These are phyloP conservation scores for Gyrodon lividus DNA, from an alignment of 768 basidiomycete genomes.

Conservation along the genomic window DNA sequence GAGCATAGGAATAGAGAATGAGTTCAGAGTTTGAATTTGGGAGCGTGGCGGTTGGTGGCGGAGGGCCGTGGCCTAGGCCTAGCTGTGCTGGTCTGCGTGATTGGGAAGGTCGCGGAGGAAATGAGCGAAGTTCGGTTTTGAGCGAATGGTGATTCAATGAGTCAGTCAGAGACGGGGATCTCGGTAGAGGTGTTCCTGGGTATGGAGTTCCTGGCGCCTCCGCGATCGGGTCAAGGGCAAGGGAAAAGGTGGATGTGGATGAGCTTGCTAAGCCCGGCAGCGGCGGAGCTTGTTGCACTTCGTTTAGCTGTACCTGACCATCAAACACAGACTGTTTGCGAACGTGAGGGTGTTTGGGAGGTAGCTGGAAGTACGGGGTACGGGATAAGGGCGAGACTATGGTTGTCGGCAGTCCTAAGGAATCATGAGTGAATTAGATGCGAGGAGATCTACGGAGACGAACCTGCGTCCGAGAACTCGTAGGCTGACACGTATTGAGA, in stretches of 20 bases:
- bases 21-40: slow-evolving; percentile 57
- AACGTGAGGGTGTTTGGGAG: slow-evolving; percentile 71
- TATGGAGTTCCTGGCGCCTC: slow-evolving; percentile 41
- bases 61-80: slow-evolving; percentile 48
- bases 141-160: slow-evolving; percentile 19
- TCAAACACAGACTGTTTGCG: slow-evolving; percentile 71
- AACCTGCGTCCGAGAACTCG: slow-evolving; percentile 26
- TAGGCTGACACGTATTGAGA: slow-evolving; percentile 33
- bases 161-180: slow-evolving; percentile 28
- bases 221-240: slow-evolving; percentile 48
- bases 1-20: slow-evolving; percentile 83
- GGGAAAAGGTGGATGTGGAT: slow-evolving; percentile 47
- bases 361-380: slow-evolving; percentile 49
- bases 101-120: slow-evolving; percentile 27
- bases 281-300: slow-evolving; percentile 22
- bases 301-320: slow-evolving; percentile 39
- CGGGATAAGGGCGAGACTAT: slow-evolving; percentile 40
- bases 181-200: slow-evolving; percentile 36
- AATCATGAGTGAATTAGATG: slow-evolving; percentile 8
- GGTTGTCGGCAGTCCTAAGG: slow-evolving; percentile 1
- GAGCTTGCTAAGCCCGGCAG: slow-evolving; percentile 31
- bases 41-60: slow-evolving; percentile 44
- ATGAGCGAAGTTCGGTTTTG: slow-evolving; percentile 34
- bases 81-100: slow-evolving; percentile 39
- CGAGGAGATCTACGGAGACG: background rate